Base-by-base conservation (phyloP, 495 filamentous ascomycete genomes). In the Letharia columbiana region DNA sequence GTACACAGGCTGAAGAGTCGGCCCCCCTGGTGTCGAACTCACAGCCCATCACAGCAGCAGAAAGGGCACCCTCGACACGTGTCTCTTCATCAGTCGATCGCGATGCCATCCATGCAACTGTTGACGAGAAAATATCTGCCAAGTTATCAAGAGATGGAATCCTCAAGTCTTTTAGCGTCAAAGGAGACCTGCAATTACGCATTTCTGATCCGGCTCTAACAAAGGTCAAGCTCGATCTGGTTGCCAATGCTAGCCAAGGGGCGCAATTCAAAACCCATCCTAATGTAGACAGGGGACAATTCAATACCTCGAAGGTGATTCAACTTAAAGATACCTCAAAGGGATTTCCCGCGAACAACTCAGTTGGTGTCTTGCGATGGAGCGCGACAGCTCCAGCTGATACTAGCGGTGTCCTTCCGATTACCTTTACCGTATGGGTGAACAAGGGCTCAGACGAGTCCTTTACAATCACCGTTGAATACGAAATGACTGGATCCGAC, bases 341-440 rank as follows among this genome's bases (percentile, higher is more conserved):
- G 73, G 89, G 91, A 28, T 97, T 98, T 82, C 93, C 93, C 0
- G 84, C 89, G 18, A 96, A 96, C 77, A 91, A 94, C 67, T 81
- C 90, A 28, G 90, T 96, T 65, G 91, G 88, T 44, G 91, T 96
- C 18, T 80, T 98, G 68, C 85, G 91, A 69, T 98, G 93, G 93
- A 87, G 91, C 63, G 82, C 87, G 6, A 86, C 86, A 66, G 87
- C 89, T 69, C 81, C 82, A 41, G 83, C 89, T 66, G 91, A 92
- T 67, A 84, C 88, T 45, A 83, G 84, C 67, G 86, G 86, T 13
- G 81, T 92, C 45, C 80, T 84, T 13, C 93, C 93, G 40, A 91
- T 98, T 70, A 91, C 87, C 37, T 96, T 98, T 73, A 96, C 90
- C 13, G 93, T 96, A 28, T 98, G 93, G 93, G 88, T 94, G 45